Evolutionary conservation across 441 rosid genomes (phyloP).

Genomic region (Daphne laureola): DNA sequence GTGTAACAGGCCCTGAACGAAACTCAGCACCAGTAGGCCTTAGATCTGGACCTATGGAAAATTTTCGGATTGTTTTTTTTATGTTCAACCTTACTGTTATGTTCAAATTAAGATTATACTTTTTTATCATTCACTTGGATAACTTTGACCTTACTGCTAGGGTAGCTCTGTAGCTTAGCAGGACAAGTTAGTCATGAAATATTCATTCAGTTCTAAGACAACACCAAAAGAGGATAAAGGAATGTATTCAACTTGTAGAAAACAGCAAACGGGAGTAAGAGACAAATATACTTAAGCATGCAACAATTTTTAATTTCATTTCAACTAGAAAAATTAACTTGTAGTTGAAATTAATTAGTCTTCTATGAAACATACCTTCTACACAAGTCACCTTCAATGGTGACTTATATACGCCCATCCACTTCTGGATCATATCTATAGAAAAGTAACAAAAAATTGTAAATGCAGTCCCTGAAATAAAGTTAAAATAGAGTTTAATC

Average conservation of each 20-base stretch:
- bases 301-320: too few species aligned
- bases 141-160: too few species aligned
- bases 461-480: conserved; percentile 7
- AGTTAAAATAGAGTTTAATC: conserved; percentile 6
- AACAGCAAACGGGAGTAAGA: conserved; percentile 13
- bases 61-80: conserved; percentile 90
- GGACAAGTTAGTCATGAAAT: background rate
- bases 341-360: too few species aligned
- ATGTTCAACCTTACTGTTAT: conserved; percentile 98
- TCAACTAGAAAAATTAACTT: too few species aligned
- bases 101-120: too few species aligned
- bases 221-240: conserved; percentile 10
- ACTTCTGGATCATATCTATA: conserved; percentile 83
- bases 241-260: conserved; percentile 12
- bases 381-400: conserved; percentile 60
- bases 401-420: conserved; percentile 94
- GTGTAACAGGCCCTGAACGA: conserved; percentile 51
- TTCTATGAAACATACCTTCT: conserved; percentile 48
- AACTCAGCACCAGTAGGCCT: conserved; percentile 77
- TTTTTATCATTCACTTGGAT: too few species aligned
- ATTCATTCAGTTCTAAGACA: background rate
- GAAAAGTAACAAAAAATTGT: conserved; percentile 11
- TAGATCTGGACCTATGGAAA: conserved; percentile 77
- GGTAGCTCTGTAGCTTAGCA: too few species aligned
- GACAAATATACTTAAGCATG: background rate